Conservation (phyloP, 2,329 filamentous ascomycete species). For the Ceratocystis huliohia region DNA sequence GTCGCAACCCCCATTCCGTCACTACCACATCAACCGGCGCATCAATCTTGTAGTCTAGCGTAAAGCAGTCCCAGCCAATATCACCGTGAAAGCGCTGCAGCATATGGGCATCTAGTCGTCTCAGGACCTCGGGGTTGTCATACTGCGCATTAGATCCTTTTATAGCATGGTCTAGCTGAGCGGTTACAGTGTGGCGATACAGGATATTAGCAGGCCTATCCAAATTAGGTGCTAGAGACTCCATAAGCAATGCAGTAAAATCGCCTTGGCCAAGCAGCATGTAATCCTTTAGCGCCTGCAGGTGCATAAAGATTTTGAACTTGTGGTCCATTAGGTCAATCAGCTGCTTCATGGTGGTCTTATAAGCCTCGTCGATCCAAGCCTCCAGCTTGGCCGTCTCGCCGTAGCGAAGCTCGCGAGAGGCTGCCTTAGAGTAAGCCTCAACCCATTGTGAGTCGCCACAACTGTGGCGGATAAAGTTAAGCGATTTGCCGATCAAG, state of each 20-base stretch:
- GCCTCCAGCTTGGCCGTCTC: constrained; percentile 83
- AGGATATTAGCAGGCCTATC: constrained; percentile 93
- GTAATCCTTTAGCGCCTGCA: constrained; percentile 86
- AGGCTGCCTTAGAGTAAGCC: constrained; percentile 82
- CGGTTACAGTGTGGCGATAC: constrained; percentile 90
- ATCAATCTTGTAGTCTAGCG: constrained; percentile 95
- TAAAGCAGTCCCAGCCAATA: constrained; percentile 98
- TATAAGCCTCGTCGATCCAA: constrained; percentile 95
- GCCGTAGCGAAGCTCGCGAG: constrained; percentile 81
- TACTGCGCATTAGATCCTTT: constrained; percentile 94
- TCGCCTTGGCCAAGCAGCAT: constrained; percentile 90
- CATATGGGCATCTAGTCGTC: constrained; percentile 93
- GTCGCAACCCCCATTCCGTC: constrained; percentile 85
- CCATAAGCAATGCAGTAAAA: constrained; percentile 94
- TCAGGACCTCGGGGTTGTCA: constrained; percentile 80
- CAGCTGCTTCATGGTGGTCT: constrained; percentile 90
- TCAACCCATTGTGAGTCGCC: constrained; percentile 92
- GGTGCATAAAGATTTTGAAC: constrained; percentile 86
- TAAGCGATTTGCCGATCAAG: constrained; percentile 91
- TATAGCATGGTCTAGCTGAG: constrained; percentile 95
- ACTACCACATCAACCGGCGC: constrained; percentile 94
- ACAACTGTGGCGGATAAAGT: constrained; percentile 95
- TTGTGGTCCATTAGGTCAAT: constrained; percentile 90
- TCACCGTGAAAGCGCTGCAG: constrained; percentile 90
- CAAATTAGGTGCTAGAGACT: constrained; percentile 81